Evolutionary conservation across 129 eudicot species (phyloP).

Genomic region (Silybum marianum): DNA sequence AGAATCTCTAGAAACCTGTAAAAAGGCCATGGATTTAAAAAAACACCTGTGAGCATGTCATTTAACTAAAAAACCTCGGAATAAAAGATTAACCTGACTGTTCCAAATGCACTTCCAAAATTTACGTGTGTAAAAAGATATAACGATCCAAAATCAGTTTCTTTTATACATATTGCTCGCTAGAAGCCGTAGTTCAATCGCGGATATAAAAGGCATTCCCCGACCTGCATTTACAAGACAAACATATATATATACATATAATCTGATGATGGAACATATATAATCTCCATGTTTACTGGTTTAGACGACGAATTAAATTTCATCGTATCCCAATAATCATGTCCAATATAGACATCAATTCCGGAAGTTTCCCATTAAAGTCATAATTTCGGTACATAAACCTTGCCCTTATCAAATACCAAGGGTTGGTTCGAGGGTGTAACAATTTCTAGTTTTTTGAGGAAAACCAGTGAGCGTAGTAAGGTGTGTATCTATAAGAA

Average conservation of each 20-base stretch:
- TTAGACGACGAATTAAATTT: not conserved
- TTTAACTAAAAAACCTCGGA: not conserved
- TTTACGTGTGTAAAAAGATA: constrained; percentile 4
- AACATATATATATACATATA: constrained; percentile 42
- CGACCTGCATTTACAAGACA: constrained; percentile 54
- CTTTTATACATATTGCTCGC: constrained; percentile 29
- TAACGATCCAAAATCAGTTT: constrained; percentile 39
- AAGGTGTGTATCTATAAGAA: constrained; percentile 12
- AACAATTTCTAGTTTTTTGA: constrained; percentile 52
- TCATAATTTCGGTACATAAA: constrained; percentile 68
- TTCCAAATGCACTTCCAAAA: constrained; percentile 15
- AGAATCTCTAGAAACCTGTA: too few species aligned
- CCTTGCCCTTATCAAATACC: constrained; percentile 40
- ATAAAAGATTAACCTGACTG: constrained; percentile 30
- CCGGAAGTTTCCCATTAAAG: constrained; percentile 13
- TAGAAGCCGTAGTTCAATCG: constrained; percentile 45
- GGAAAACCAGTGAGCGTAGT: constrained; percentile 57
- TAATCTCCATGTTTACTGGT: constrained; percentile 29
- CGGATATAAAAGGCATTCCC: constrained; percentile 55
- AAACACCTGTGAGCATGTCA: not conserved
- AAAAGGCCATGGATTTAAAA: not conserved
- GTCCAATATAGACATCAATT: constrained; percentile 52
- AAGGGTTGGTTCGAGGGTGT: constrained; percentile 40
- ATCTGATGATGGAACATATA: constrained; percentile 39
- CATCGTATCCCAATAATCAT: constrained; percentile 46